Conservation (phyloP, 176 grass and related monocot genomes). For the Oryza coarctata region DNA sequence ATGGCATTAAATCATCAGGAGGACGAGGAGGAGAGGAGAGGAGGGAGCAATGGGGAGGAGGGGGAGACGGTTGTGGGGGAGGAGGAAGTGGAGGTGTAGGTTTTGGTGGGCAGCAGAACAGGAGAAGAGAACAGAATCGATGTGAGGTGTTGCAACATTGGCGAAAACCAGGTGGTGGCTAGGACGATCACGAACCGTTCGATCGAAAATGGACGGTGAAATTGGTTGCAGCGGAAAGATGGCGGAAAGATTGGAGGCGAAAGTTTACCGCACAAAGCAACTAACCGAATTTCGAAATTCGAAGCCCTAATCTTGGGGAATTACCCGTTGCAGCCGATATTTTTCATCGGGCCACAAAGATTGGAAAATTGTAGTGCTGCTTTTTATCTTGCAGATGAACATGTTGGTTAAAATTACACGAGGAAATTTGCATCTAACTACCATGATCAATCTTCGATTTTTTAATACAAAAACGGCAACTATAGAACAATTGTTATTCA, state of each 20-base stretch:
- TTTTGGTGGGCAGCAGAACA: conserved; percentile 3
- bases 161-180: conserved; percentile 23
- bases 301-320: not conserved
- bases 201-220: not conserved
- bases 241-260: not conserved
- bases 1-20: conserved; percentile 26
- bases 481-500: too few species aligned
- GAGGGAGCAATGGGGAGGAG: not conserved
- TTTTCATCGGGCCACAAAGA: not conserved
- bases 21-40: not conserved
- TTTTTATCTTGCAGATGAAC: too few species aligned
- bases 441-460: not conserved
- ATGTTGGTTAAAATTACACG: not conserved
- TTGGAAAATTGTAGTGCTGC: too few species aligned
- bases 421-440: too few species aligned
- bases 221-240: not conserved
- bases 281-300: conserved; percentile 21
- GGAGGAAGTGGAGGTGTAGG: conserved; percentile 35
- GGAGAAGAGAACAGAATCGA: conserved; percentile 21
- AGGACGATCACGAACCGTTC: not conserved
- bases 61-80: conserved; percentile 17
- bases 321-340: not conserved
- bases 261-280: conserved; percentile 31
- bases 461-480: not conserved
- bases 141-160: conserved; percentile 30